Conservation (phyloP, 805 yeast genomes). For the Saccharomycopsis javanensis region DNA sequence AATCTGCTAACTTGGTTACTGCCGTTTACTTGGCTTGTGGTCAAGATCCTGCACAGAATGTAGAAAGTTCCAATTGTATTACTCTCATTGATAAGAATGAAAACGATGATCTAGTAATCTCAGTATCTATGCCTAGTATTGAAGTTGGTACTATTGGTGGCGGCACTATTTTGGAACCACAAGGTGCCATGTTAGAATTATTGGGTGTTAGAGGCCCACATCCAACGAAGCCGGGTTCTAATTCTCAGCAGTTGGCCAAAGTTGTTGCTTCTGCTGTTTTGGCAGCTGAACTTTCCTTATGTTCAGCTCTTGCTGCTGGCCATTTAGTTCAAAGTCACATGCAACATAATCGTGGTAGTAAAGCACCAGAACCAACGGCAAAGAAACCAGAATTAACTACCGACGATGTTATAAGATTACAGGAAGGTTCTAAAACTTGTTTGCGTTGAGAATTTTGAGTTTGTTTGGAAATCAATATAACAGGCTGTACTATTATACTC, state of each 20-base stretch:
- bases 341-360: conserved; percentile 55
- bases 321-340: conserved; percentile 96
- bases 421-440: conserved; percentile 69
- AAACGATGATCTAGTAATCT: conserved; percentile 74
- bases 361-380: conserved; percentile 20
- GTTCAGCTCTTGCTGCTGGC: conserved; percentile 97
- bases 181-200: conserved; percentile 89
- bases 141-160: conserved; percentile 99
- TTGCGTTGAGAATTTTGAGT: neutral
- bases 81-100: conserved; percentile 78
- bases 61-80: conserved; percentile 94
- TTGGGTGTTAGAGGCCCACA: conserved; percentile 96
- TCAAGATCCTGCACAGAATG: conserved; percentile 99
- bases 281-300: conserved; percentile 90
- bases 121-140: conserved; percentile 98
- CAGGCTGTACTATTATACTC: neutral
- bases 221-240: conserved; percentile 85
- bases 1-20: conserved; percentile 92
- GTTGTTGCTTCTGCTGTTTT: conserved; percentile 90
- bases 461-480: neutral
- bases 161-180: conserved; percentile 96
- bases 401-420: conserved; percentile 38
- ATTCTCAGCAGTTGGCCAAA: conserved; percentile 87
- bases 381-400: conserved; percentile 23
- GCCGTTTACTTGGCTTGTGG: conserved; percentile 94